A percentile compares a stretch with the other conserved stretches of the same genome.
phyloP scores from a whole-genome alignment of 2,329 filamentous ascomycete species.

The Exophiala aquamarina region DNA sequence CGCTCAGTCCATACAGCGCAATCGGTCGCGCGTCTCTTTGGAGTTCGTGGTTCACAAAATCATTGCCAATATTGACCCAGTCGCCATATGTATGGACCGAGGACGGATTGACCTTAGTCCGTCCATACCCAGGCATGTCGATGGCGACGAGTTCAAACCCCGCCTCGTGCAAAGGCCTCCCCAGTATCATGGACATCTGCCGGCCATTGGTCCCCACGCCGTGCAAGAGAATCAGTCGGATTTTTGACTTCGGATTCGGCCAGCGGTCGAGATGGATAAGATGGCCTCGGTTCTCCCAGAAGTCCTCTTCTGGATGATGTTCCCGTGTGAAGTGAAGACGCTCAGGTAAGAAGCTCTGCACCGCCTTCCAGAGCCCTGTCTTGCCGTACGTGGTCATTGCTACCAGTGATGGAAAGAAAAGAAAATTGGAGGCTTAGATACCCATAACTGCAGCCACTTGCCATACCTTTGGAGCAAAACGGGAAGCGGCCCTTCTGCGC shows the following conservation, averaged over 20 bases:
- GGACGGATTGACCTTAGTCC: background rate
- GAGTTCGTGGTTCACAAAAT: constrained; percentile 1
- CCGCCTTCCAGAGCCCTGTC: background rate
- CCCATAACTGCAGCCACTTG: too few species aligned
- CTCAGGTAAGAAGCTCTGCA: background rate
- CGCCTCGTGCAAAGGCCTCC: background rate
- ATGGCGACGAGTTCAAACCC: constrained; percentile 2
- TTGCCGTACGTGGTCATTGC: too few species aligned
- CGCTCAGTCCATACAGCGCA: background rate
- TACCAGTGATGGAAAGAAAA: too few species aligned
- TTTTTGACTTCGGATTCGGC: background rate
- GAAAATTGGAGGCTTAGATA: too few species aligned
- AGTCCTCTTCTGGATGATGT: background rate
- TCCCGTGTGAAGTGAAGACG: background rate
- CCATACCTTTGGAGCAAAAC: too few species aligned
- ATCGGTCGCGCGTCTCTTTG: background rate
- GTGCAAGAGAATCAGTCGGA: background rate
- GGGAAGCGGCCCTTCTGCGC: too few species aligned
- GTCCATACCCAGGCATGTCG: background rate
- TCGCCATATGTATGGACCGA: background rate
- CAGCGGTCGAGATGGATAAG: constrained; percentile 1
- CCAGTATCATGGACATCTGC: constrained; percentile 2
- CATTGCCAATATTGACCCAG: background rate
- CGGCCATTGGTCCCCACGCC: background rate
- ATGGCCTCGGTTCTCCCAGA: background rate